A percentile compares a stretch with the other conserved stretches of the same genome.
Evolutionary conservation across 2,329 filamentous ascomycete species (phyloP).

Genomic region (Scytalidium lignicola): DNA sequence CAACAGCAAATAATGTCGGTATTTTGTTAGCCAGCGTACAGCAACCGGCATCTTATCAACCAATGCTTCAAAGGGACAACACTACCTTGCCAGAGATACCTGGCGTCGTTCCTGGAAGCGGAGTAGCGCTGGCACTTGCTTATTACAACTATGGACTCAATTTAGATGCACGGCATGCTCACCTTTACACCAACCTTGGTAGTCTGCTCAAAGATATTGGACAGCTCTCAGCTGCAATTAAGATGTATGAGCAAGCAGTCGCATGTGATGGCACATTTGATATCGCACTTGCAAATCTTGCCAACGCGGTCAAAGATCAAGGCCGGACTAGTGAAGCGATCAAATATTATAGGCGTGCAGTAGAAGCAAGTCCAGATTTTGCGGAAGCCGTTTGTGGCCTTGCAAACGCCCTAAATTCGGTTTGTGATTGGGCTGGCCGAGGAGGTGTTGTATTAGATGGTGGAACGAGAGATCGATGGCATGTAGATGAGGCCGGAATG

Average conservation of each 20-base stretch:
- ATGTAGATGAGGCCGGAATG: slow-evolving; percentile 81
- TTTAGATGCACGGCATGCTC: slow-evolving; percentile 83
- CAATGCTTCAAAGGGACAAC: slow-evolving; percentile 24
- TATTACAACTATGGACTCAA: slow-evolving; percentile 95
- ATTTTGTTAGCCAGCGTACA: slow-evolving; percentile 95
- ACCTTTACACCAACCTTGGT: slow-evolving; percentile 93
- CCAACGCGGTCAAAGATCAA: slow-evolving; percentile 96
- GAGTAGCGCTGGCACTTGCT: slow-evolving; percentile 77
- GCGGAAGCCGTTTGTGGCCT: slow-evolving; percentile 95
- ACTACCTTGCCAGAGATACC: slow-evolving; percentile 51
- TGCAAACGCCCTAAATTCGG: slow-evolving; percentile 90
- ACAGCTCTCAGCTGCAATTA: slow-evolving; percentile 83
- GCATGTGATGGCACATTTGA: slow-evolving; percentile 91
- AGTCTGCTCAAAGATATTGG: slow-evolving; percentile 95
- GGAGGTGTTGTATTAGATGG: slow-evolving; percentile 75
- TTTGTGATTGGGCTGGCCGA: slow-evolving; percentile 88
- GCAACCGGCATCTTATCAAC: slow-evolving; percentile 46
- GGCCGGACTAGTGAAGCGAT: slow-evolving; percentile 91
- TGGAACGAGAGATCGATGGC: slow-evolving; percentile 81
- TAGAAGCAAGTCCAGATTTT: slow-evolving; percentile 89
- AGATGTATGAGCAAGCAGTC: slow-evolving; percentile 96
- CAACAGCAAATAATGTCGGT: slow-evolving; percentile 96
- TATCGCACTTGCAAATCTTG: slow-evolving; percentile 91
- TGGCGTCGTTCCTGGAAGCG: slow-evolving; percentile 79
- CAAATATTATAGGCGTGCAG: slow-evolving; percentile 82